phyloP scores from a whole-genome alignment of 192 early-diverging fungal genomes.

The Backusella circina region DNA sequence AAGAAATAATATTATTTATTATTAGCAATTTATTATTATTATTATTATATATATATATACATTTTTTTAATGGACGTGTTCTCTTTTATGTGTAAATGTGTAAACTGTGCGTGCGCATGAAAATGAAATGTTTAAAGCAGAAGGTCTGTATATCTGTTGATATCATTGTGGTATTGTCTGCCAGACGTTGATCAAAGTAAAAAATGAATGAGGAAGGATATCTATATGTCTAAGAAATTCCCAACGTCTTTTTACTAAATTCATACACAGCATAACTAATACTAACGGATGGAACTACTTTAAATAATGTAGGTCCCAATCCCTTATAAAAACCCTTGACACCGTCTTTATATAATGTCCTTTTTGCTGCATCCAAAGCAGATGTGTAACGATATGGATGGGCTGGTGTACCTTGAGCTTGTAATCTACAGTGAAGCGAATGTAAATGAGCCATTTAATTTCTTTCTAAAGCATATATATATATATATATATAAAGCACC shows the following conservation, averaged over 20 bases:
- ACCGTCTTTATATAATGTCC: slow-evolving; percentile 60
- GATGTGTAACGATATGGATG: slow-evolving; percentile 67
- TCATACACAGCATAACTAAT: slow-evolving; percentile 77
- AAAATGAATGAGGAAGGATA: background rate
- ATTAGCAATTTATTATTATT: background rate
- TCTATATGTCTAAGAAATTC: slow-evolving; percentile 33
- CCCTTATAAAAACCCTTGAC: slow-evolving; percentile 74
- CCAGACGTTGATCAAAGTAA: background rate
- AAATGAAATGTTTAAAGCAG: background rate
- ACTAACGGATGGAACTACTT: slow-evolving; percentile 73
- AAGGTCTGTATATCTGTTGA: background rate
- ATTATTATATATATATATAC: background rate
- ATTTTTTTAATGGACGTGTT: background rate
- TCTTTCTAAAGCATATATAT: too few relatives aligned
- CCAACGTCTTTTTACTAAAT: slow-evolving; percentile 43
- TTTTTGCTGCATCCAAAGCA: slow-evolving; percentile 57
- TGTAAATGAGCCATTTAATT: background rate
- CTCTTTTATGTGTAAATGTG: background rate
- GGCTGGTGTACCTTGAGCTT: slow-evolving; percentile 75
- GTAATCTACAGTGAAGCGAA: slow-evolving; percentile 48
- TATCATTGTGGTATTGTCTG: background rate
- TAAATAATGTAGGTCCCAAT: slow-evolving; percentile 65
- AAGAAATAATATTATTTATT: background rate
- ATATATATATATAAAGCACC: background rate
- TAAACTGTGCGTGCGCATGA: background rate